Evolutionary conservation across 78 protist species (phyloP), one percentile per base, ranked within the genome.

Genomic region (Monocercomonoides exilis): DNA sequence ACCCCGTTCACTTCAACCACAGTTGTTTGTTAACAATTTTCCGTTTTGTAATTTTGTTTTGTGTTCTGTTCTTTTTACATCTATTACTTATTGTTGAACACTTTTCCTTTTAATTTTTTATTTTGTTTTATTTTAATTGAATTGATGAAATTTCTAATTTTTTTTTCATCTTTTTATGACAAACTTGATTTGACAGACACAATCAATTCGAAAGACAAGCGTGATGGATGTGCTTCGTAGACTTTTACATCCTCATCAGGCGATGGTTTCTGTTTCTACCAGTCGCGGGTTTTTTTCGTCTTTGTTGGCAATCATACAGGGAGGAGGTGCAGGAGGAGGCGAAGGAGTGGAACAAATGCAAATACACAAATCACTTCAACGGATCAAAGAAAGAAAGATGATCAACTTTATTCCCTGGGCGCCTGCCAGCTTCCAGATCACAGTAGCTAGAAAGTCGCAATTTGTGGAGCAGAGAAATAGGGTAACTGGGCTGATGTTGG

Each of bases 191-290:
- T 34, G 1, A 1, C 79, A 46, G 77, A 63, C 41, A 5, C 46
- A 77, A 1, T 84, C 87, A 1, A 95, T 98, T 34, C 93, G 97
- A 42, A 98, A 98, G 84, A 98, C 99, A 2, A 90, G 97, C 0
- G 99, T 98, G 42, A 91, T 95, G 43, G 99, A 98, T 79, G 99
- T 98, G 43, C 97, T 98, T 99, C 91, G 99, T 3, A 90, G 99
- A 43, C 88, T 98, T 45, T 89, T 98, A 6, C 98, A 98, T 88
- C 93, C 98, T 29, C 95, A 97, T 87, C 92, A 97, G 88, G 91
- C 92, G 84, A 94, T 95, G 96, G 97, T 95, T 0, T 93, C 95
- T 3, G 38, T 89, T 32, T 90, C 95, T 32, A 88, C 91, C 6
- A 87, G 90, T 35, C 79, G 42, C 35, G 93, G 99, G 6, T 89